These are phyloP conservation scores for Santalum album DNA, from an alignment of 164 flowering plant genomes.

Conservation along the genomic window DNA sequence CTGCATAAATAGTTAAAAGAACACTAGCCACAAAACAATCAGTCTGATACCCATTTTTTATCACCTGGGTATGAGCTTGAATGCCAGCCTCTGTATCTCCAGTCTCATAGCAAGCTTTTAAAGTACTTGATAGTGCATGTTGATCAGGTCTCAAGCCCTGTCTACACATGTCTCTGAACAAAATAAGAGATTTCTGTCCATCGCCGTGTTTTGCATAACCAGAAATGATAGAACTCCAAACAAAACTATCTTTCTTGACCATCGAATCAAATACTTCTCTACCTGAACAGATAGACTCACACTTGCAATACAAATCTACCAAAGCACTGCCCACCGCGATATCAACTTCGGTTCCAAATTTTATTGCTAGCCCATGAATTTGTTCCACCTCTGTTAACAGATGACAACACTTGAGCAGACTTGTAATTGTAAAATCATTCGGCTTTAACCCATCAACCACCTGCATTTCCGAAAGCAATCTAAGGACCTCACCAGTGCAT, in stretches of 20 bases:
- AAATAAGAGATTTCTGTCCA: slow-evolving; percentile 12
- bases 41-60: slow-evolving; percentile 18
- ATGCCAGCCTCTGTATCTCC: slow-evolving; percentile 12
- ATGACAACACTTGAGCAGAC: slow-evolving; percentile 21
- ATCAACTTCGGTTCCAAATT: slow-evolving; percentile 16
- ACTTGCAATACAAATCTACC: slow-evolving; percentile 10
- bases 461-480: slow-evolving; percentile 15
- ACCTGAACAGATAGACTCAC: not conserved
- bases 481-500: slow-evolving; percentile 10
- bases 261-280: slow-evolving; percentile 13
- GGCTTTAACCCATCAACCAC: slow-evolving; percentile 16
- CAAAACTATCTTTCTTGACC: slow-evolving; percentile 16
- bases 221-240: slow-evolving; percentile 23
- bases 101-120: slow-evolving; percentile 19
- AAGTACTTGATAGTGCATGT: slow-evolving; percentile 18
- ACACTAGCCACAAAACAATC: slow-evolving; percentile 20
- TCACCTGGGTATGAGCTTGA: slow-evolving; percentile 17
- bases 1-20: slow-evolving; percentile 14
- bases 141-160: slow-evolving; percentile 19
- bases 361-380: slow-evolving; percentile 19
- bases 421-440: slow-evolving; percentile 23
- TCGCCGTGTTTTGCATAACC: slow-evolving; percentile 17
- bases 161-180: slow-evolving; percentile 18
- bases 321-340: slow-evolving; percentile 16
- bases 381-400: slow-evolving; percentile 18